Evolutionary conservation across 2,329 filamentous ascomycete genomes (phyloP).

Genomic region (Aspergillus novoparasiticus): DNA sequence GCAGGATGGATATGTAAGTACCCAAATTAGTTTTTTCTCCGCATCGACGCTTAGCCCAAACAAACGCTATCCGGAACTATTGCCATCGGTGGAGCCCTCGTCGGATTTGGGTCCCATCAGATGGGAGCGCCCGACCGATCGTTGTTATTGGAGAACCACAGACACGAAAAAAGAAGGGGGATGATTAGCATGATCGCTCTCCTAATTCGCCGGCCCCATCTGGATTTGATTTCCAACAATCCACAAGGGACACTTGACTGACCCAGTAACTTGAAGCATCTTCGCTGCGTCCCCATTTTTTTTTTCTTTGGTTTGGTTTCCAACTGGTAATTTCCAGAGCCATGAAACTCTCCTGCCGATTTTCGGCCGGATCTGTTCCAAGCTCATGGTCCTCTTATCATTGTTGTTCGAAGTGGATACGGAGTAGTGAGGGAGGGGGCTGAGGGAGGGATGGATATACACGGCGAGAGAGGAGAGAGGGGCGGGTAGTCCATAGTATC

Average conservation of each 20-base stretch:
- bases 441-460: not conserved
- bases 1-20: not conserved
- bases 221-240: not conserved
- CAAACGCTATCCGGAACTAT: slow-evolving; percentile 23
- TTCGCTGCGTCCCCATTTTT: not conserved
- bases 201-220: slow-evolving; percentile 5
- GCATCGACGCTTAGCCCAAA: slow-evolving; percentile 19
- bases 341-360: not conserved
- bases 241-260: not conserved
- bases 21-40: slow-evolving; percentile 13
- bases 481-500: not conserved
- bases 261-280: not conserved
- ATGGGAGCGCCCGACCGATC: slow-evolving; percentile 19
- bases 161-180: slow-evolving; percentile 3
- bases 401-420: not conserved
- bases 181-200: slow-evolving; percentile 9
- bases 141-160: slow-evolving; percentile 13
- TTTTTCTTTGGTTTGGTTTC: not conserved
- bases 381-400: not conserved
- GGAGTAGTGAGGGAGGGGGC: not conserved
- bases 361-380: not conserved
- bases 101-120: slow-evolving; percentile 12
- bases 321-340: not conserved
- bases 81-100: slow-evolving; percentile 17
- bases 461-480: not conserved